These are phyloP conservation scores for Cryptosporidium viatorum DNA, from an alignment of 169 alveolate species.

Conservation along the genomic window DNA sequence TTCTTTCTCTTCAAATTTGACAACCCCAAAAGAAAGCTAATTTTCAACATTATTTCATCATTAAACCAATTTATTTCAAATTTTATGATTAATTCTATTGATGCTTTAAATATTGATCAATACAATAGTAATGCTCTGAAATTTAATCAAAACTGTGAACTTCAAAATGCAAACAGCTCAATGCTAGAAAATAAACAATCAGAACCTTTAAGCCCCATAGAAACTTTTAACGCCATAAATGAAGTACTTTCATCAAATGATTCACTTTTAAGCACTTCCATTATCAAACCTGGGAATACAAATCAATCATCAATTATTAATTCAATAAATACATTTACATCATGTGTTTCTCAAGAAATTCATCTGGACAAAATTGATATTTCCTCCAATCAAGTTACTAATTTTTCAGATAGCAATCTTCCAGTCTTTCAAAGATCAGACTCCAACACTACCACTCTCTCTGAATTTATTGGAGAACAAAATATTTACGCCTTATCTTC, in stretches of 20 bases:
- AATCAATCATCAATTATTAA: conserved; percentile 41
- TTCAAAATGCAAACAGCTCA: neutral
- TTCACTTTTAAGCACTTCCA: neutral
- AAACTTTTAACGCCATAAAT: conserved; percentile 21
- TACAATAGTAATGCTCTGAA: neutral
- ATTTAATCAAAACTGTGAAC: neutral
- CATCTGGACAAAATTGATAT: conserved; percentile 38
- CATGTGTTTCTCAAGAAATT: conserved; percentile 58
- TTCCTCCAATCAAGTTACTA: conserved; percentile 35
- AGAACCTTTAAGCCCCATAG: conserved; percentile 31
- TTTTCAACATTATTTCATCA: conserved; percentile 51
- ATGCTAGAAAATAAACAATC: neutral
- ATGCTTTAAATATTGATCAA: conserved; percentile 33
- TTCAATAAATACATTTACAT: conserved; percentile 39
- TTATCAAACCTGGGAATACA: conserved; percentile 15
- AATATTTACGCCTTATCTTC: neutral
- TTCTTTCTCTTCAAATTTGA: conserved; percentile 35
- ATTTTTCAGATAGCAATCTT: neutral
- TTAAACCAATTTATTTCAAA: conserved; percentile 46
- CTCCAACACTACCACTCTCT: conserved; percentile 43
- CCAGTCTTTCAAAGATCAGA: conserved; percentile 1
- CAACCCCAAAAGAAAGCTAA: conserved; percentile 56
- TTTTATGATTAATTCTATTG: conserved; percentile 19
- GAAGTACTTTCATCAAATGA: neutral
- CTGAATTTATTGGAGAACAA: conserved; percentile 28